phyloP scores from a whole-genome alignment of 768 basidiomycete genomes.

The Agrocybe pediades region DNA sequence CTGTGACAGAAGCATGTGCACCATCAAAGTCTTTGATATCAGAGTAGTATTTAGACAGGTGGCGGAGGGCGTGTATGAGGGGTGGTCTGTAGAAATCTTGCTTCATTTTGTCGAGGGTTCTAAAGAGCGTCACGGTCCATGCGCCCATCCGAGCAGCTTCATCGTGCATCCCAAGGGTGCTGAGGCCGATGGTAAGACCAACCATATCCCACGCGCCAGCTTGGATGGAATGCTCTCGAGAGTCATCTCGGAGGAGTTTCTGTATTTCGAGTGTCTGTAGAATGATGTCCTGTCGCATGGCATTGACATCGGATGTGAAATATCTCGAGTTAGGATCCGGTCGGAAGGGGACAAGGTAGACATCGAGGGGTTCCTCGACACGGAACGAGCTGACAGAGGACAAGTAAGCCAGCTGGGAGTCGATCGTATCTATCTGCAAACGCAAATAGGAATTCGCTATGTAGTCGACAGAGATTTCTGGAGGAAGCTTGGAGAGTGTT shows the following conservation, averaged over 20 bases:
- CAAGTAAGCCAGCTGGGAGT: slow-evolving; percentile 2
- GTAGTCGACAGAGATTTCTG: slow-evolving; percentile 4
- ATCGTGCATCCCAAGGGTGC: slow-evolving; percentile 11
- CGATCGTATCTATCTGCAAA: slow-evolving; percentile 12
- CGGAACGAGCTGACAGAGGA: slow-evolving; percentile 2
- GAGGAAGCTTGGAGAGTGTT: slow-evolving; percentile 3
- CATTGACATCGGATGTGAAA: not conserved
- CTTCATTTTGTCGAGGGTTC: slow-evolving; percentile 8
- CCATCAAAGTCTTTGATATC: slow-evolving; percentile 7
- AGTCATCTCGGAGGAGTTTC: slow-evolving; percentile 7
- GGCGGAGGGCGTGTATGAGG: slow-evolving; percentile 9
- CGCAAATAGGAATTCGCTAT: slow-evolving; percentile 12
- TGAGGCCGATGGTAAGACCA: slow-evolving; percentile 13
- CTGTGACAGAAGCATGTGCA: slow-evolving; percentile 4
- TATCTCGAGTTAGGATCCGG: not conserved
- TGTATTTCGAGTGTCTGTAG: slow-evolving; percentile 11
- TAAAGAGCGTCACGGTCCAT: slow-evolving; percentile 17
- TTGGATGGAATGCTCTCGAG: slow-evolving; percentile 11
- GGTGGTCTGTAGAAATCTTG: slow-evolving; percentile 9
- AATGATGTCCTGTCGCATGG: slow-evolving; percentile 9
- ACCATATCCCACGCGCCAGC: slow-evolving; percentile 18
- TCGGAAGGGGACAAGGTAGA: slow-evolving; percentile 10
- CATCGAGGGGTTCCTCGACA: slow-evolving; percentile 11
- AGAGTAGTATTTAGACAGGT: slow-evolving; percentile 6
- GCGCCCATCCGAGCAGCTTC: slow-evolving; percentile 13